Base-by-base conservation (phyloP, 2,329 filamentous ascomycete species). In the Fusarium transvaalense region DNA sequence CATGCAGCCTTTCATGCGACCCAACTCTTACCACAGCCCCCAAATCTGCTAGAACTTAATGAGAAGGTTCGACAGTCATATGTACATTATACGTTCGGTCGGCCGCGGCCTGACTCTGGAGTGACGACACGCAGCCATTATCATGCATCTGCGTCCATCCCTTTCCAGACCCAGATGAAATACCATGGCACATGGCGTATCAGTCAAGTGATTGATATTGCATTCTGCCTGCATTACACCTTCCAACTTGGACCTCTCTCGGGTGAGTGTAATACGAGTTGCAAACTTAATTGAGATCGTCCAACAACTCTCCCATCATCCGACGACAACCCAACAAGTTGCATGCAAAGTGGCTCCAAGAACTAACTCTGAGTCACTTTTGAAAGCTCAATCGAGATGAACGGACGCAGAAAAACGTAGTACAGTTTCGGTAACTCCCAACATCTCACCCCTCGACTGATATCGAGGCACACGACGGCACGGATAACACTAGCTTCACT, bases 131-230 rank as follows among this genome's bases (percentile, higher is more conserved):
- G 48, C 52, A 73, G 58, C 42, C 60, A 59, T 32, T 54, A 59
- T 58, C 60, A 62, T 71, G 61, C 67, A 58, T 63, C 51, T 65
- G 42, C 51, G 34, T 60, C 58, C 57, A 38, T 52, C 35, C 35
- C 42, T 63, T 61, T 53, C n/a, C 19, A 55, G 56, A 61, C 57
- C 64, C 63, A 72, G 64, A n/a, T 60, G 48, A 55, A 47, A 50
- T 46, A 39, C 68, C 74, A 65, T 65, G 66, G 71, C 67, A 76
- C 74, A 76, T 76, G 53, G 61, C 47, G 61, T 66, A 66, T 53
- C 59, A 69, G 73, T 76, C 74, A 77, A 76, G 74, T 76, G 75
- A 77, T 72, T 75, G 61, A 53, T 66, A 60, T 59, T 65, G 61
- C 58, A 63, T 61, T 61, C 37, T 56, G 39, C 51, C 15, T 56